phyloP scores from a whole-genome alignment of 129 eudicot species.

The Artemisia argyi region DNA sequence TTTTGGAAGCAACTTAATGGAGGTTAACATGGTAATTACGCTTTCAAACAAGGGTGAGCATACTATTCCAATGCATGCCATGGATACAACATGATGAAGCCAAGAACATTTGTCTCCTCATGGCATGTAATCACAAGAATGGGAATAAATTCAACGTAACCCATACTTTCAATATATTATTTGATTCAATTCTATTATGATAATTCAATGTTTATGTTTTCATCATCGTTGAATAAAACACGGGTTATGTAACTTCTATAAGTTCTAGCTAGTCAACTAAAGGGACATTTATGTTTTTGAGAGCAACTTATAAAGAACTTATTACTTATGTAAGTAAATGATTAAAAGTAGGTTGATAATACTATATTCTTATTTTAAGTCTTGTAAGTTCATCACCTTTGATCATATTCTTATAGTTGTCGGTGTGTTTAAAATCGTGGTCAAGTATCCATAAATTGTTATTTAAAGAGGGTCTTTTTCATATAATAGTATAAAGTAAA shows the following conservation, averaged over 20 bases:
- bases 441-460: no score
- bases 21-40: constrained; percentile 21
- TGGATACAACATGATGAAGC: constrained; percentile 35
- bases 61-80: constrained; percentile 33
- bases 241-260: no score
- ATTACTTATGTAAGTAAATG: no score
- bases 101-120: constrained; percentile 35
- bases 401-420: no score
- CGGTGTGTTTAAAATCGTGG: no score
- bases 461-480: no score
- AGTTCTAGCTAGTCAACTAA: no score
- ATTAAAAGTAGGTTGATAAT: no score
- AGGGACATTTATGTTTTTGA: not conserved
- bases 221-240: no score
- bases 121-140: constrained; percentile 39
- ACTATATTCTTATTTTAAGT: no score
- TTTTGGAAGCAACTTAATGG: not conserved
- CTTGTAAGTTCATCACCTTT: no score
- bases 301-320: not conserved
- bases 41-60: constrained; percentile 22
- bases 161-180: not conserved
- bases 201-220: not conserved
- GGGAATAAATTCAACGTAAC: constrained; percentile 26
- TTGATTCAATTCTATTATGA: not conserved
- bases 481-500: no score